Percentiles rank a stretch among this genome's conserved stretches.
phyloP scores from a whole-genome alignment of 139 green algal species.

The Prasinococcaceae sp. region DNA sequence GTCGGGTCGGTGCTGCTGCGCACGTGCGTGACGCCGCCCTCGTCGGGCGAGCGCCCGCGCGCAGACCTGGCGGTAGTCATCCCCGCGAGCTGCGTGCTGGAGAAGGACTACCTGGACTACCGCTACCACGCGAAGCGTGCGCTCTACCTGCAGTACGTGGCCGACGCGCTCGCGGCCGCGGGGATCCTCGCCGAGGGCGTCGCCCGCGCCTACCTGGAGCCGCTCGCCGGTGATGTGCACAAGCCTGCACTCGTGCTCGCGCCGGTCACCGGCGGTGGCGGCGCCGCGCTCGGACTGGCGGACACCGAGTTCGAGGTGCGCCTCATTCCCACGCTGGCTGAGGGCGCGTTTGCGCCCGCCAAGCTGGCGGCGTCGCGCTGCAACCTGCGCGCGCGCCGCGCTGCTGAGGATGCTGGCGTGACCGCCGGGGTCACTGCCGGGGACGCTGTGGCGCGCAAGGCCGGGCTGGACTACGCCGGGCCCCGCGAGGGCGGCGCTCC shows the following conservation, averaged over 20 bases:
- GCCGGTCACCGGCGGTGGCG: not conserved
- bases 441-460: not conserved
- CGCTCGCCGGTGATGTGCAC: constrained; percentile 10
- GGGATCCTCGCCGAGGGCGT: not conserved
- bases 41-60: too few relatives aligned
- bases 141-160: too few relatives aligned
- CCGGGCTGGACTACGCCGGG: constrained; percentile 1
- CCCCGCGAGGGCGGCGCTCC: not conserved
- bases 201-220: not conserved
- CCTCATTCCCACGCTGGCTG: constrained; percentile 4
- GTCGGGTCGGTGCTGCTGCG: too few relatives aligned
- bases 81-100: constrained; percentile 18
- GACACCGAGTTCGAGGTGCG: constrained; percentile 6
- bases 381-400: constrained; percentile 9
- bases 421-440: not conserved
- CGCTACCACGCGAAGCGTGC: constrained; percentile 19
- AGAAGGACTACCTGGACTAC: constrained; percentile 24
- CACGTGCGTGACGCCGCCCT: too few relatives aligned
- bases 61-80: too few relatives aligned
- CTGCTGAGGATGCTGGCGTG: not conserved
- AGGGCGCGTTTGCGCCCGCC: constrained; percentile 2
- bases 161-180: constrained; percentile 1
- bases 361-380: constrained; percentile 16
- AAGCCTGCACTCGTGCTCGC: constrained; percentile 17
- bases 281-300: not conserved